A percentile compares a stretch with the other conserved stretches of the same genome.
Conservation (phyloP, 306 rosid species). For the Pterocarpus santalinus region DNA sequence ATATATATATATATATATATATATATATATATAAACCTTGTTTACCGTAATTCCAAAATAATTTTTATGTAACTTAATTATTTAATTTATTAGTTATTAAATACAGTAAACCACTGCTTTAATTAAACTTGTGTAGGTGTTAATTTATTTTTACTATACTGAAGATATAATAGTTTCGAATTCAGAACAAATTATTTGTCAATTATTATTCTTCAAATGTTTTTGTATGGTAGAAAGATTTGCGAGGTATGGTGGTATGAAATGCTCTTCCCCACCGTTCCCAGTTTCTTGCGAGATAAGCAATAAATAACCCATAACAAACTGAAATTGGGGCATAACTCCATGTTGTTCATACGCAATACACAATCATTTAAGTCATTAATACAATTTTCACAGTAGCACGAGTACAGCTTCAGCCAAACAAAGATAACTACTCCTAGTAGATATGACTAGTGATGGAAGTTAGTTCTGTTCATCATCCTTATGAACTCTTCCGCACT, state of each 20-base stretch:
- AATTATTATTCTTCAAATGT: background rate
- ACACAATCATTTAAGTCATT: conserved; percentile 8
- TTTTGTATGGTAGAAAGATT: background rate
- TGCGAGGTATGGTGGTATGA: background rate
- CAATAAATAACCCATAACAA: conserved; percentile 7
- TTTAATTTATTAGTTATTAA: too few species aligned
- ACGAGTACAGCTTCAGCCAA: conserved; percentile 28
- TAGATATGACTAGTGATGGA: conserved; percentile 34
- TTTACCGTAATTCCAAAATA: too few species aligned
- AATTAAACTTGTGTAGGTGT: too few species aligned
- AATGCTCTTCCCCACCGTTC: background rate
- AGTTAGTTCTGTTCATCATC: conserved; percentile 78
- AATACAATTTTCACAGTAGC: conserved; percentile 3
- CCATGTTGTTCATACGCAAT: conserved; percentile 28
- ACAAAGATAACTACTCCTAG: conserved; percentile 21
- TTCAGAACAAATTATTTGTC: background rate
- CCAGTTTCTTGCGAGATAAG: background rate
- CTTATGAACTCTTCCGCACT: conserved; percentile 61
- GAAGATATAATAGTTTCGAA: too few species aligned
- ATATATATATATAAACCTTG: too few species aligned
- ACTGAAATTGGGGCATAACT: background rate
- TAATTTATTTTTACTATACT: too few species aligned
- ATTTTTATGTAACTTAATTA: too few species aligned
- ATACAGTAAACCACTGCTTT: too few species aligned
- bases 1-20: too few species aligned